Conservation (phyloP, 2,329 filamentous ascomycete species). For the Eurotiales sp. region DNA sequence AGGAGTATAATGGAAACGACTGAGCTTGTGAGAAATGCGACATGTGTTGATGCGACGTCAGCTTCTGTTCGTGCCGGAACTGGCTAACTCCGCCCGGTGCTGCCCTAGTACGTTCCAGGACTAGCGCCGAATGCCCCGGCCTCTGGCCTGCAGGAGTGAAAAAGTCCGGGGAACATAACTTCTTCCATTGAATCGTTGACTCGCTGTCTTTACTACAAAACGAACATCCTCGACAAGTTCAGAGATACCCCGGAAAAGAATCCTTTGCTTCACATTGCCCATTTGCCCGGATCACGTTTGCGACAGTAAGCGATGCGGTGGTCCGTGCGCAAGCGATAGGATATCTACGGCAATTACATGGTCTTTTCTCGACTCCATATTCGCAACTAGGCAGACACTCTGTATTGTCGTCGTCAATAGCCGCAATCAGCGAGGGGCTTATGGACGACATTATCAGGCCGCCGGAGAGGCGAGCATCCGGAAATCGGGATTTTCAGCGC, state of each 20-base stretch:
- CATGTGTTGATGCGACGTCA: not conserved
- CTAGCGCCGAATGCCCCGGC: too few relatives aligned
- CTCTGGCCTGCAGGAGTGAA: too few relatives aligned
- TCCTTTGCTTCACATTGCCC: not conserved
- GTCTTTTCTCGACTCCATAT: not conserved
- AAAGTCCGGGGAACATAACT: too few relatives aligned
- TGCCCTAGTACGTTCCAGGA: too few relatives aligned
- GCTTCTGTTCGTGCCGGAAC: too few relatives aligned
- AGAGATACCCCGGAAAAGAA: too few relatives aligned
- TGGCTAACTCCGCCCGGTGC: not conserved
- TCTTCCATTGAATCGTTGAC: too few relatives aligned
- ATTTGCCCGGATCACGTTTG: not conserved
- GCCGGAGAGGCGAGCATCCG: slow-evolving; percentile 11
- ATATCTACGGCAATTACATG: slow-evolving; percentile 8
- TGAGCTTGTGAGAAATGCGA: not conserved
- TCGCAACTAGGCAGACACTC: too few relatives aligned
- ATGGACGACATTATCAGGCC: slow-evolving; percentile 14
- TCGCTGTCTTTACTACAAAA: too few relatives aligned
- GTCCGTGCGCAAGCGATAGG: slow-evolving; percentile 6
- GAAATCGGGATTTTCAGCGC: slow-evolving; percentile 34
- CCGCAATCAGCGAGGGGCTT: not conserved
- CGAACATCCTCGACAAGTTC: too few relatives aligned
- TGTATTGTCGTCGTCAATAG: too few relatives aligned
- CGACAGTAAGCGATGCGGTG: slow-evolving; percentile 8
- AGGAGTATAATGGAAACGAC: too few relatives aligned